phyloP scores from a whole-genome alignment of 352 stramenopile genomes.

The Phytopythium delawarense region DNA sequence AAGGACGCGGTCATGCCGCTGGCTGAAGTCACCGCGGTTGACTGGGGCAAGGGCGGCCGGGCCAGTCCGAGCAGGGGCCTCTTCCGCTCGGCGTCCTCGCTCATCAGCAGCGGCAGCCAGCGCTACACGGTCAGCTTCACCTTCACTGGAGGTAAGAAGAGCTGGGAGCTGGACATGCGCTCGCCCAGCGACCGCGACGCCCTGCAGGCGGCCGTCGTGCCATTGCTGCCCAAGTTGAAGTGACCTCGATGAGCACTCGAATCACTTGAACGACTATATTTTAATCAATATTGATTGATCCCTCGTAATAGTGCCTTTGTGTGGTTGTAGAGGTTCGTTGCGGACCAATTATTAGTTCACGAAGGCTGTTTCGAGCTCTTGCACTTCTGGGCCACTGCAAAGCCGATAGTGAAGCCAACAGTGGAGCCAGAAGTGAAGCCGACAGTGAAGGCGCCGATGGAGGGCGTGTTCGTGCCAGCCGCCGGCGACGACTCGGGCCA shows the following conservation, averaged over 20 bases:
- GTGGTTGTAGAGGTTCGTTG: background rate
- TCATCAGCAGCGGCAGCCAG: constrained; percentile 18
- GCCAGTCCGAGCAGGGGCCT: constrained; percentile 14
- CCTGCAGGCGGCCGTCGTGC: constrained; percentile 13
- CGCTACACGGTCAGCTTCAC: constrained; percentile 20
- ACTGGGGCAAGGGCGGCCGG: constrained; percentile 13
- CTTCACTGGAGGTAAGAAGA: constrained; percentile 18
- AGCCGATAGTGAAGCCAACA: too few relatives aligned
- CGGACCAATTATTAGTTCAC: background rate
- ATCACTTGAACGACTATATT: background rate
- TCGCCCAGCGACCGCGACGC: constrained; percentile 29
- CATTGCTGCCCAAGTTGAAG: constrained; percentile 13
- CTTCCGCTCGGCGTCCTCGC: constrained; percentile 25
- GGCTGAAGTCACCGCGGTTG: constrained; percentile 34
- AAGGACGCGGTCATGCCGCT: constrained; percentile 25
- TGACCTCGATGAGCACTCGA: background rate
- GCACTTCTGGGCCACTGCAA: background rate
- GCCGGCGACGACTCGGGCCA: constrained; percentile 33
- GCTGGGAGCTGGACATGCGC: constrained; percentile 41
- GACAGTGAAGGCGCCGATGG: background rate
- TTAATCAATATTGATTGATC: background rate
- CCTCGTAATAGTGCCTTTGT: background rate
- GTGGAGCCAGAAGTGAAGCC: too few relatives aligned
- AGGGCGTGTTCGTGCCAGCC: constrained; percentile 25
- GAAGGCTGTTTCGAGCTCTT: background rate